Evolutionary conservation across 805 yeast species (phyloP), one percentile per base, ranked within the genome.

Genomic region (Kluyveromyces aestuarii): DNA sequence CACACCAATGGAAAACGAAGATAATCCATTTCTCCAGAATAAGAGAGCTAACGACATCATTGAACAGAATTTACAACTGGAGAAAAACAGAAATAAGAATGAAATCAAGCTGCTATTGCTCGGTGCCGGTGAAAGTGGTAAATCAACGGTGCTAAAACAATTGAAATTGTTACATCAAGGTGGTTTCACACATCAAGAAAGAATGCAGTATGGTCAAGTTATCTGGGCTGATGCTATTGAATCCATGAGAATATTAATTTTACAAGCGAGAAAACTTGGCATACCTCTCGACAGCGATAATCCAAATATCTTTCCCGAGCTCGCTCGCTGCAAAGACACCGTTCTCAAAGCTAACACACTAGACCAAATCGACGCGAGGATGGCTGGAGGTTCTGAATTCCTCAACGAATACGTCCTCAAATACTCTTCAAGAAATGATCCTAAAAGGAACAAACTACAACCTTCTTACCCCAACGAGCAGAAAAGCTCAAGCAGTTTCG

Each of bases 41-140:
- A 75, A 76, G 57, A 68, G 70, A 48, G 74, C 80, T 27, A 80
- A 82, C 50, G 82, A 78, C 51, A 78, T 75, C 6, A 81, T 86
- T 46, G 90, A 84, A 54, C 82, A 80, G 58, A 69, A 80, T 16
- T 61, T 85, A 48, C 75, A 72, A 52, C 67, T 72, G 52, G 77
- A 71, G 50, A 77, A 74, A 52, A 76, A 75, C 50, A 68, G 72
- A 44, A 81, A 76, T 42, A 78, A 74, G 57, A 77, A 78, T 51
- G 82, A 78, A 55, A 75, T 84, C 36, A 87, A 84, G 62, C 71
- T 91, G 52, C 67, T 91, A 38, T 71, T 91, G n/a, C 68, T 89
- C 36, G 96, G 98, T 40, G 87, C 98, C 0, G 98, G 97, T 5
- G 98, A 90, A 62, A 82, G 91, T 46, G 97, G 98, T 6, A 90